Base-by-base conservation (phyloP, 805 yeast species). In the Blastobotrys attinorum region DNA sequence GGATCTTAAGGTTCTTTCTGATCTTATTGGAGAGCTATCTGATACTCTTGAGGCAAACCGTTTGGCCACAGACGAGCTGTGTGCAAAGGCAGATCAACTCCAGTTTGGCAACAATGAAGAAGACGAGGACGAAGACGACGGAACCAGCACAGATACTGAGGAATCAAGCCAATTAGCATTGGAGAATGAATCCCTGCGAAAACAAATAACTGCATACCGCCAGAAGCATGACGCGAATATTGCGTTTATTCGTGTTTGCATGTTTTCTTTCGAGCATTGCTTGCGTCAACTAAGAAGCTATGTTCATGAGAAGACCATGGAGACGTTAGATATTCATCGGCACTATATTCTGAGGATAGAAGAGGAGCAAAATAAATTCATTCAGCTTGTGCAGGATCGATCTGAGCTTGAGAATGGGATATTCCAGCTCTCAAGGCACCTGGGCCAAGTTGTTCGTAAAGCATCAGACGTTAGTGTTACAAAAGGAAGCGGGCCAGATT, bases 1-100 rank as follows among this genome's bases (percentile, higher is more conserved):
- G 55, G 59, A 65, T 52, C 37, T 66, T 13, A 45, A 46, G 31
- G 53, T 56, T 8, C 49, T 59, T 31, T 37, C 47, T 13, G 11
- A 41, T 10, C 52, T 59, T 7, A 47, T 59, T 6, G 53, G 51
- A 39, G 48, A 51, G 22, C 50, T 59, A 10, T 17, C 51, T 2
- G 21, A 22, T 3, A 49, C 49, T 33, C 47, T 58, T 23, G 50
- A 43, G 2, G 21, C 35, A 13, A 55, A 55, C 35, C 50, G 60
- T 1, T 37, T 25, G 4, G 56, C 50, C 0, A 45, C 57, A 2
- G 54, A 57, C 41, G 39, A 33, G 22, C 37, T 57, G 48, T 27
- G 50, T 41, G 20, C 50, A 22, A 40, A 48, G 6, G 47, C 45
- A 3, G 54, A 48, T 27, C 18, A 32, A 33, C 47, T 48, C 35